Evolutionary conservation across 371 early-diverging fungal species (phyloP), one percentile per base, ranked within the genome.

Genomic region (Circinella umbellata): DNA sequence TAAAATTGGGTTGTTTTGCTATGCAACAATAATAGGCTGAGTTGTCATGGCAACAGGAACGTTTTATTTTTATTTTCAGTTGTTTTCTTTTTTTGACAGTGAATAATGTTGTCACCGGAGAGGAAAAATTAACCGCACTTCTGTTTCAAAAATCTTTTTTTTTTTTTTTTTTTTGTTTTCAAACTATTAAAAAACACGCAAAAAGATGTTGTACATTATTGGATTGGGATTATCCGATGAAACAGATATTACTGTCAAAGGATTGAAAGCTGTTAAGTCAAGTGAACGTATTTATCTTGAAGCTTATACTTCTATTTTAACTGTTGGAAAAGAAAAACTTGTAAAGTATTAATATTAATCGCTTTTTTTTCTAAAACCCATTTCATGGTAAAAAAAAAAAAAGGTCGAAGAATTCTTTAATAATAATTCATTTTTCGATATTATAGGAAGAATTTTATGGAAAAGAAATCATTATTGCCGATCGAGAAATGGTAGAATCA

Each of bases 221-320:
- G 99, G 99, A 8, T 90, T 98, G 47, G 99, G 99, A n/a, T 90
- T 99, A 61, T 90, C 95, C 63, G 97, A 98, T 81, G 98, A 98
- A 72, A 91, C 91, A 68, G 98, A 99, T 84, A 96, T 98, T 69
- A 97, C 96, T 6, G 91, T 99, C 69, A 95, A 95, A 77, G 99
- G 98, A 6, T 89, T 99, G 18, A 96, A 99, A 70, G 94, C 97
- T 18, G 91, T 99, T 70, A 90, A 91, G 79, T 78, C 86, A 7
- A 93, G 96, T 74, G 92, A 94, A 67, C 91, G 95, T 53, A 88
- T 99, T 49, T 99, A 98, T 82, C 90, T 99, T 55, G 99, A 99
- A 81, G 93, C 94, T n/a, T 99, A 99, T 89, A 99, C 99, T 14
- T 94, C 95, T 63, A 96, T 98, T 57, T 88, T 98, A 72, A 90